Base-by-base conservation (phyloP, 2,329 filamentous ascomycete genomes). In the Neofusicoccum umdonicola region DNA sequence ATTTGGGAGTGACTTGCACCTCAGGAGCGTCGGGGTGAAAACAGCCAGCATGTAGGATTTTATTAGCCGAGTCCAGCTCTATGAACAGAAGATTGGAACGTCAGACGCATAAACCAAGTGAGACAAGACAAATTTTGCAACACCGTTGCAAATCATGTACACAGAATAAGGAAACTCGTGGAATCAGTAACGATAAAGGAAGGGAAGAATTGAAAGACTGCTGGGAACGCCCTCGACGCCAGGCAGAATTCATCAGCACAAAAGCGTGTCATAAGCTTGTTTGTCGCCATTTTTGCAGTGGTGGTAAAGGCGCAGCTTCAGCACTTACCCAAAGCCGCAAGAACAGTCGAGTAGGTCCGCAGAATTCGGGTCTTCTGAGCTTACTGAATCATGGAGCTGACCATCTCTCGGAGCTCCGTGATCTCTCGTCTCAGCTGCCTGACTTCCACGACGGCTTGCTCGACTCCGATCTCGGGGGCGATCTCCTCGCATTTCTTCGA, bases 401-500 rank as follows among this genome's bases (percentile, higher is more conserved):
- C 88, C 34, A 77, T 77, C 4, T 83, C 78, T 41, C 88, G 79
- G 45, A 94, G 76, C 1, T 82, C 80, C 39, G 71, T 70, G 15
- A 84, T 74, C 67, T 83, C 80, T 48, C 74, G 71, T 68, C 74
- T 76, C 71, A 83, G 65, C 68, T 78, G 76, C 67, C 75, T 74
- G 19, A 83, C 70, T 68, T 96, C 92, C 27, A 90, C 67, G n/a
- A 92, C 87, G 1, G 90, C 88, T 11, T 85, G 85, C 67, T 97
- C 92, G 37, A 89, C 86, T 70, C 92, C 90, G 4, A 98, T 85
- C 75, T 98, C 92, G 0, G 93, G 90, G 74, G 88, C 91, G 22
- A 87, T 89, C n/a, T 82, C 79, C 58, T 87, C 83, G 2, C 97
- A 93, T 64, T 85, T 88, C 82, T 95, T 92, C 41, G 85, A 82